Evolutionary conservation across 176 grass and related monocot species (phyloP), one percentile per base, ranked within the genome.

Genomic region (Juncus effusus): DNA sequence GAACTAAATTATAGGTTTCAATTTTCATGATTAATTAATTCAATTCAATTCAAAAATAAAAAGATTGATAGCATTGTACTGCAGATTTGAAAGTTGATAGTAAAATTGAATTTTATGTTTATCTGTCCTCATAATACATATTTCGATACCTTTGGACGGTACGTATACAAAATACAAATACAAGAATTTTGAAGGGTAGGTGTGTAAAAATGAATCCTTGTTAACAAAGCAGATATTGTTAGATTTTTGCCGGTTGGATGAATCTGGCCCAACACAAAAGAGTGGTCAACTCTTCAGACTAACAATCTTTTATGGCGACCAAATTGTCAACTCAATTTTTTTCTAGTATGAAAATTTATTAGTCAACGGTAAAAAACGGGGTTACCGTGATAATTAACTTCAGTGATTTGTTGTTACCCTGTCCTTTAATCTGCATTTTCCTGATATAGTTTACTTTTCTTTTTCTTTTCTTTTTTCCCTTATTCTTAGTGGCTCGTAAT

Each of bases 271-370:
- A 69, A 40, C 35, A 35, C 7, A 55, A 54, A 55, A 55, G 35
- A 28, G 56, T 70, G 4, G 67, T 71, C 67, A 71, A 42, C 54
- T 38, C 36, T 58, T 70, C 51, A 9, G 67, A 71, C 67, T 67
- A 38, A 47, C 41, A 54, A 39, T 8, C 54, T 53, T 67, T 51
- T 67, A 67, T 40, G 66, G 13, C 11, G 13, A 71, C 36, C 55
- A 6, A 54, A 54, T 57, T 71, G 67, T 71, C 67, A 71, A 71
- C 67, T 57, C 7, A 35, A 44, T 2, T 71, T 71, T 35, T 70
- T 44, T 71, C 51, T 69, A 54, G 35, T 59, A 7, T 11, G 41
- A 54, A 13, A 16, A 10, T 16, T 41, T 38, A 35, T 69, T 19
- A 16, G 38, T 71, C 67, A 59, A 71, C 19, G 64, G 54, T 28